These are phyloP conservation scores for Micractinium sp. DNA, from an alignment of 139 green algal species.

Conservation along the genomic window DNA sequence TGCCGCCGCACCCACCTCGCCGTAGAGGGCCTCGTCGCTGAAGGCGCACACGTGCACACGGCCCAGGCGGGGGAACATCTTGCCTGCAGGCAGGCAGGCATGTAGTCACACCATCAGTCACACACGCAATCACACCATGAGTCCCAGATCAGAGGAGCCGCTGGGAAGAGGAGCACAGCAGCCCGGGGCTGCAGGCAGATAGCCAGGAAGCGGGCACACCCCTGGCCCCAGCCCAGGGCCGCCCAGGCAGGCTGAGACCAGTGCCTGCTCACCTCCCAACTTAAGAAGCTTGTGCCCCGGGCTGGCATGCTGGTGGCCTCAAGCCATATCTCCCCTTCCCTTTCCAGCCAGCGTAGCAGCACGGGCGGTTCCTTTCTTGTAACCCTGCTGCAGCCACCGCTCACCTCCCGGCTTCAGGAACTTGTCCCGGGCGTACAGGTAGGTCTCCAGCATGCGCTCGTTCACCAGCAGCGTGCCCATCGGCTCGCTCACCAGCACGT, in stretches of 20 bases:
- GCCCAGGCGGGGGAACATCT: constrained; percentile 90
- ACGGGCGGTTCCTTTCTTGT: no score
- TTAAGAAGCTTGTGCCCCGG: not conserved
- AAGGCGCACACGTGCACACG: constrained; percentile 89
- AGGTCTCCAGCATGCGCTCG: constrained; percentile 97
- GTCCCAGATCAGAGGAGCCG: not conserved
- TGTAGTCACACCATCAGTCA: not conserved
- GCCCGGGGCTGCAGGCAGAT: not conserved
- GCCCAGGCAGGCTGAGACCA: not conserved
- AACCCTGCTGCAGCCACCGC: not conserved
- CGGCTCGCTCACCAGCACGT: constrained; percentile 71
- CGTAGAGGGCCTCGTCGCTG: constrained; percentile 80
- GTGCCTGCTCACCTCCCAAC: not conserved
- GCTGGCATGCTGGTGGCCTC: not conserved
- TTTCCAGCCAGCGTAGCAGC: no score
- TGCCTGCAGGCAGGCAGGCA: constrained; percentile 46
- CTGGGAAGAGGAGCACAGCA: not conserved
- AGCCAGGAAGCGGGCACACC: not conserved
- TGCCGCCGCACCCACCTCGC: constrained; percentile 71
- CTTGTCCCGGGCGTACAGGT: constrained; percentile 88
- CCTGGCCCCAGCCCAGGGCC: no score
- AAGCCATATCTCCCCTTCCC: no score
- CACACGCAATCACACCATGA: not conserved
- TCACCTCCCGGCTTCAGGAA: constrained; percentile 86
- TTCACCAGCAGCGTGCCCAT: constrained; percentile 98